Evolutionary conservation across 176 grass and related monocot genomes (phyloP).

Genomic region (Areca catechu): DNA sequence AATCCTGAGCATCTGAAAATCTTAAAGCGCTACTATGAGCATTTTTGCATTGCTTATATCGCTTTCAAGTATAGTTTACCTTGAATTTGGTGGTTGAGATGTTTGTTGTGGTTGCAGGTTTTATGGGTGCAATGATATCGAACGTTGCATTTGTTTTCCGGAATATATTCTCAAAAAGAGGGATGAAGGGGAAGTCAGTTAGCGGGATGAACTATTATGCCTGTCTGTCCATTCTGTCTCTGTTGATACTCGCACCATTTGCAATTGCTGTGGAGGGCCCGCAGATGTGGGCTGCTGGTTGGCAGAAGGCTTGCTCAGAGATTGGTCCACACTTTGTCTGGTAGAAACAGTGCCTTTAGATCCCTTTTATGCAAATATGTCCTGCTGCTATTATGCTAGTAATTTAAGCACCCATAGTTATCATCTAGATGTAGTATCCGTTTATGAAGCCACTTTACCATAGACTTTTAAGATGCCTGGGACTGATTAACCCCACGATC

Average conservation of each 20-base stretch:
- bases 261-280: constrained; percentile 86
- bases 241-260: constrained; percentile 80
- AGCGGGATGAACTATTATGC: constrained; percentile 99
- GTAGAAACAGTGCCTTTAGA: constrained; percentile 36
- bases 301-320: constrained; percentile 60
- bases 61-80: too few species aligned
- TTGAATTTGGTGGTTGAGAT: too few species aligned
- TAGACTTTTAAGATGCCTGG: too few species aligned
- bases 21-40: too few species aligned
- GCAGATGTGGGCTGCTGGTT: constrained; percentile 86
- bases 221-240: constrained; percentile 85
- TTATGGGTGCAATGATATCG: constrained; percentile 97
- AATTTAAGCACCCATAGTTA: too few species aligned
- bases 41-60: too few species aligned
- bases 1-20: too few species aligned
- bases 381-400: neutral
- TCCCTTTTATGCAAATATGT: constrained; percentile 10
- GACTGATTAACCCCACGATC: too few species aligned
- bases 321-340: constrained; percentile 89
- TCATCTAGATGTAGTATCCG: too few species aligned
- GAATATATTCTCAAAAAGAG: constrained; percentile 93
- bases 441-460: too few species aligned
- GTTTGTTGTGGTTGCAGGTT: constrained; percentile 33
- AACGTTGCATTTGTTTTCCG: constrained; percentile 90
- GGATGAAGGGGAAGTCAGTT: constrained; percentile 89